Conservation (phyloP, 257 asterid genomes). For the Rehmannia glutinosa region DNA sequence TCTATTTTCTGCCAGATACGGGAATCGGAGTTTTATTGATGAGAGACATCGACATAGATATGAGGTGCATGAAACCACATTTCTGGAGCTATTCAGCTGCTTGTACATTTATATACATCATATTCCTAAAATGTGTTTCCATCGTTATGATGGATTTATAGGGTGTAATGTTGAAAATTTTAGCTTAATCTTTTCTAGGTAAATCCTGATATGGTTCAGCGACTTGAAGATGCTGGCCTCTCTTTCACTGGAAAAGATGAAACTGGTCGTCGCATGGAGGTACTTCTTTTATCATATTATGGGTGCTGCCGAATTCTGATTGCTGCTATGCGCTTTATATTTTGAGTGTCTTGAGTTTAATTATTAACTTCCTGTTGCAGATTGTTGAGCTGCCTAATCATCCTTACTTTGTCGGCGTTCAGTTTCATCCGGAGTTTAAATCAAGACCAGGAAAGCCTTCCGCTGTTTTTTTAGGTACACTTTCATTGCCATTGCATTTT, state of each 20-base stretch:
- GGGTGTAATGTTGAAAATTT: neutral
- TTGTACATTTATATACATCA: slow-evolving; percentile 6
- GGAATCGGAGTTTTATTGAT: slow-evolving; percentile 50
- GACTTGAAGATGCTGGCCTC: slow-evolving; percentile 70
- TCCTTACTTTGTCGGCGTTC: slow-evolving; percentile 71
- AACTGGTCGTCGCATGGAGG: slow-evolving; percentile 81
- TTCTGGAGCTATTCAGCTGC: slow-evolving; percentile 1
- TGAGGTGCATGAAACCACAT: slow-evolving; percentile 52
- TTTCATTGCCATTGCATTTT: neutral
- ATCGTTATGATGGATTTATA: neutral
- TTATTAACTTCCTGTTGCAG: slow-evolving; percentile 28
- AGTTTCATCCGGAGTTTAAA: slow-evolving; percentile 76
- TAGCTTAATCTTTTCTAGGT: slow-evolving; percentile 37
- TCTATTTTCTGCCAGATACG: slow-evolving; percentile 46
- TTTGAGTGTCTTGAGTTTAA: neutral
- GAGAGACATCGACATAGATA: slow-evolving; percentile 99
- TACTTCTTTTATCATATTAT: slow-evolving; percentile 14
- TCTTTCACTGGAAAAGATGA: slow-evolving; percentile 69
- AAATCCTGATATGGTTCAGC: slow-evolving; percentile 69
- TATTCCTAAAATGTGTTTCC: neutral
- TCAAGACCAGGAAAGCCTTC: slow-evolving; percentile 81
- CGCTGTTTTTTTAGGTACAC: slow-evolving; percentile 57
- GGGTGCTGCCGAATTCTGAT: neutral
- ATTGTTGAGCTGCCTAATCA: slow-evolving; percentile 63
- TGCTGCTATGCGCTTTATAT: neutral